These are phyloP conservation scores for Lentinula sp. DNA, from an alignment of 768 basidiomycete species.

Conservation along the genomic window DNA sequence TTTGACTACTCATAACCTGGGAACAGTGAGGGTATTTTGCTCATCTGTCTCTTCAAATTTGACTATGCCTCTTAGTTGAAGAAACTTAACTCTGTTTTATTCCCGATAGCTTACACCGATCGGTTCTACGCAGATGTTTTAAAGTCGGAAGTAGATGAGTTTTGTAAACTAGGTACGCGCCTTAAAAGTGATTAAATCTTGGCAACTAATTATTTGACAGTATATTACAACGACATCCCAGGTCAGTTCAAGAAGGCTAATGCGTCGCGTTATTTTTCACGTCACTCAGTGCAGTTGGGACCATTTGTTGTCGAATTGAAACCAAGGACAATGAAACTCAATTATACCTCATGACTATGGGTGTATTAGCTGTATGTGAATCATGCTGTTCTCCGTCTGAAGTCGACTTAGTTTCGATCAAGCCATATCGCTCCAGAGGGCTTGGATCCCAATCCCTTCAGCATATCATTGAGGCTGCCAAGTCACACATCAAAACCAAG, in stretches of 20 bases:
- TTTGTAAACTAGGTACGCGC: slow-evolving; percentile 81
- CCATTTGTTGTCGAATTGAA: slow-evolving; percentile 82
- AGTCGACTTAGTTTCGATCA: slow-evolving; percentile 7
- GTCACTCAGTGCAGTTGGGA: slow-evolving; percentile 48
- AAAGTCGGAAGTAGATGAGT: slow-evolving; percentile 72
- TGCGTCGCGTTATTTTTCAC: not conserved
- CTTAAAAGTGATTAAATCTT: slow-evolving; percentile 9
- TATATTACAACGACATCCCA: slow-evolving; percentile 91
- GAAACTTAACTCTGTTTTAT: slow-evolving; percentile 64
- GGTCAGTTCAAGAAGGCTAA: slow-evolving; percentile 11
- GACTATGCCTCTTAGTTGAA: not conserved
- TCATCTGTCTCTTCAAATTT: slow-evolving; percentile 26
- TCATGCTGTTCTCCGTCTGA: slow-evolving; percentile 11
- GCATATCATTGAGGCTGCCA: slow-evolving; percentile 59
- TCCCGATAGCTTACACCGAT: slow-evolving; percentile 86
- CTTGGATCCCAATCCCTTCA: slow-evolving; percentile 71
- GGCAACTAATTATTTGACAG: slow-evolving; percentile 29
- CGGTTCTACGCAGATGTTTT: slow-evolving; percentile 83
- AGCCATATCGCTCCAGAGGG: slow-evolving; percentile 83
- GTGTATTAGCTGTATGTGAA: slow-evolving; percentile 70
- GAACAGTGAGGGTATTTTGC: slow-evolving; percentile 52
- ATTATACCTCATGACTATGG: slow-evolving; percentile 90
- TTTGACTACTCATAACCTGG: slow-evolving; percentile 77
- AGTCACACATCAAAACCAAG: slow-evolving; percentile 49
- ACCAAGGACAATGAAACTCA: slow-evolving; percentile 47